Evolutionary conservation across 2,329 filamentous ascomycete genomes (phyloP).

Genomic region (Dothistroma septosporum): DNA sequence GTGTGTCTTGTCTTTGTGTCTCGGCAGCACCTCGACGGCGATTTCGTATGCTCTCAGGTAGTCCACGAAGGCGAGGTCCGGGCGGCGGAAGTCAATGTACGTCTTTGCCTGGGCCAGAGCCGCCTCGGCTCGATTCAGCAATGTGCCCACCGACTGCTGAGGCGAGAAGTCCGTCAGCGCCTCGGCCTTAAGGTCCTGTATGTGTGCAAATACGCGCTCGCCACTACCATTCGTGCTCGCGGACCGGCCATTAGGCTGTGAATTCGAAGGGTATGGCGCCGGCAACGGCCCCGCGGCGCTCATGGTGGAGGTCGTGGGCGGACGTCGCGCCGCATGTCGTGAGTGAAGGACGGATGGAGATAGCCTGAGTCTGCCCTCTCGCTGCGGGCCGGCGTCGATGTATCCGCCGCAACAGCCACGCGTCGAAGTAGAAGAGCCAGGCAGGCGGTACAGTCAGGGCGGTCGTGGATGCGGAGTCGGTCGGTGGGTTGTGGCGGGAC

Average conservation of each 20-base stretch:
- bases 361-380: not conserved
- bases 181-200: constrained; percentile 42
- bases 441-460: constrained; percentile 6
- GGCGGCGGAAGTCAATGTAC: constrained; percentile 58
- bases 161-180: constrained; percentile 35
- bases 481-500: not conserved
- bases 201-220: constrained; percentile 35
- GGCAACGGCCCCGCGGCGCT: constrained; percentile 35
- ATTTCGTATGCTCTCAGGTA: constrained; percentile 81
- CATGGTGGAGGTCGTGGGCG: constrained; percentile 30
- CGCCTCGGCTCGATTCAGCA: constrained; percentile 41
- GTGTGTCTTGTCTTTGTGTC: constrained; percentile 67
- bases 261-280: constrained; percentile 7
- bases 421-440: constrained; percentile 3
- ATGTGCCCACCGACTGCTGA: constrained; percentile 27
- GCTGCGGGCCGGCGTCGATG: not conserved
- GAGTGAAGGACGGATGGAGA: not conserved
- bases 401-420: not conserved
- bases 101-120: constrained; percentile 53
- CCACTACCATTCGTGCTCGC: constrained; percentile 17
- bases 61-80: constrained; percentile 74
- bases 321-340: constrained; percentile 11
- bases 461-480: constrained; percentile 2
- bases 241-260: not conserved
- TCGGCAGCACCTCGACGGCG: constrained; percentile 68